Conservation (phyloP, 768 basidiomycete genomes). For the Trametopsis cervina region DNA sequence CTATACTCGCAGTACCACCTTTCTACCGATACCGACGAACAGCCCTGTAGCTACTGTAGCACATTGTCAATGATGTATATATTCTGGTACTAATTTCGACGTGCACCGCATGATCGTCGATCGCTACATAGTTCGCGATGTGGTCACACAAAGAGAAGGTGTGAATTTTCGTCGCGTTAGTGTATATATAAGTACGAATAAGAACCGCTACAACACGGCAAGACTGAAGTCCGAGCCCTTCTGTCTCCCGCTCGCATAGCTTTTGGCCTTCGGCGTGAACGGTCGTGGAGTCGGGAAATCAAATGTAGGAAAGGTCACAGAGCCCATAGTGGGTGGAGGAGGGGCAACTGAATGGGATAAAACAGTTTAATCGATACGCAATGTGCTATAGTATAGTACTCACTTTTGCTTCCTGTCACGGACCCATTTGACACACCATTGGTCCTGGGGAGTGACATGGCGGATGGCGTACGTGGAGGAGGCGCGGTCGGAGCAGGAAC, state of each 20-base stretch:
- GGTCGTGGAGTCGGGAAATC: constrained; percentile 75
- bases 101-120: no score
- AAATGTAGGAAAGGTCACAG: constrained; percentile 66
- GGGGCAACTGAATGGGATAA: constrained; percentile 35
- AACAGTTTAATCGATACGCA: constrained; percentile 9
- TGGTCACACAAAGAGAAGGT: no score
- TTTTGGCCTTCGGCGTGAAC: constrained; percentile 42
- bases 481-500: constrained; percentile 10
- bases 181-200: no score
- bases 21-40: no score
- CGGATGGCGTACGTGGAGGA: constrained; percentile 7
- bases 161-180: no score
- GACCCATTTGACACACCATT: constrained; percentile 17
- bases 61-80: no score
- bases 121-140: no score
- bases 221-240: constrained; percentile 71
- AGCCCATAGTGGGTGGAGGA: constrained; percentile 56
- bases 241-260: constrained; percentile 59
- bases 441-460: constrained; percentile 6
- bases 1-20: no score
- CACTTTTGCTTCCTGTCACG: constrained; percentile 22
- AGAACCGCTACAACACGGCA: constrained; percentile 27
- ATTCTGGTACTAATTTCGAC: no score
- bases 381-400: neutral
- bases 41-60: no score